Base-by-base conservation (phyloP, 169 alveolate species). In the Plasmodium gonderi region DNA sequence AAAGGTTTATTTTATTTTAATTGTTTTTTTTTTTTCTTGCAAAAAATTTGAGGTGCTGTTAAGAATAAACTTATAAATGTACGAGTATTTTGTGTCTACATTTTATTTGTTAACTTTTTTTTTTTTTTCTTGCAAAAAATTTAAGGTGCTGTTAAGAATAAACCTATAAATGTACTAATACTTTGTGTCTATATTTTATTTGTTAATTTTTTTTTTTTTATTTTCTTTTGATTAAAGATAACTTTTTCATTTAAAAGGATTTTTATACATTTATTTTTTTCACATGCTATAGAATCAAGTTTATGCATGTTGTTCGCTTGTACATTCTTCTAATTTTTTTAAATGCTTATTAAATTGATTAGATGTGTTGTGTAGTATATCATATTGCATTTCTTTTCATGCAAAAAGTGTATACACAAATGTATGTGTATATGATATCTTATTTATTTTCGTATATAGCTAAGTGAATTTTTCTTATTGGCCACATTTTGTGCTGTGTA, bases 401-500 rank as follows among this genome's bases (percentile, higher is more conserved):
- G 26, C 1, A 3, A 40, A 44, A 17, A 5, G 36, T 29, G 60
- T 45, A 44, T n/a, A 60, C 72, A 36, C 26, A 60, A 17, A 20
- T 49, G 23, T 14, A 65, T 40, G 4, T 49, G 76, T 20, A 51
- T 6, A n/a, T n/a, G n/a, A n/a, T n/a, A n/a, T n/a, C n/a, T n/a
- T n/a, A n/a, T n/a, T n/a, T n/a, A 2, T 23, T 47, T n/a, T 23
- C 33, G 8, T 67, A 47, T 42, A 31, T 23, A 49, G 47, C 8
- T 78, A 49, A 31, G 65, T 47, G 87, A 49, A 78, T 47, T 77
- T 47, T 78, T 67, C 65, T 20, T 47, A 17, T 17, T 20, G 31
- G 11, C 75, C 36, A 29, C 31, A 78, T 47, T 78, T 78, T 78
- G 40, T 36, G 49, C 29, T 45, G 75, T 47, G n/a, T 49, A 78